These are phyloP conservation scores for Cucurbita maxima DNA, from an alignment of 306 rosid genomes.

Conservation along the genomic window DNA sequence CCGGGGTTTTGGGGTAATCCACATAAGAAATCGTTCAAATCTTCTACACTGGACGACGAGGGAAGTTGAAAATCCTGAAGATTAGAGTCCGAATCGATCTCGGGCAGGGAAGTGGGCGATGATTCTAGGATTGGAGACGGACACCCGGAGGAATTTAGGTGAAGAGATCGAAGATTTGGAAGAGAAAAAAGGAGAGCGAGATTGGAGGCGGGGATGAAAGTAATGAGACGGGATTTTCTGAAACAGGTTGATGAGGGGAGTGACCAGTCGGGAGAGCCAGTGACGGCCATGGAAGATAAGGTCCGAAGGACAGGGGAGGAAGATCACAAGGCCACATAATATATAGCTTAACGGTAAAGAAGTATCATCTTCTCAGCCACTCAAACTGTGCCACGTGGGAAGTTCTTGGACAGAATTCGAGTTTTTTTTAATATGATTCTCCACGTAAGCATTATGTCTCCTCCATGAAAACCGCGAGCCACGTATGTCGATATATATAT, in stretches of 20 bases:
- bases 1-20: slow-evolving; percentile 30
- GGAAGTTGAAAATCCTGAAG: not conserved
- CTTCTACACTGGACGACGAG: not conserved
- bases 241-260: slow-evolving; percentile 14
- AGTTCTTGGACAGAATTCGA: not conserved
- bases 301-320: not conserved
- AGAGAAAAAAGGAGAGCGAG: not conserved
- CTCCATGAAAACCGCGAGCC: not conserved
- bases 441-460: not conserved
- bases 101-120: slow-evolving; percentile 9
- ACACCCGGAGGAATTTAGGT: slow-evolving; percentile 24
- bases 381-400: not conserved
- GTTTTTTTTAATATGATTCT: not conserved
- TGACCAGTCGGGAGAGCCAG: slow-evolving; percentile 41
- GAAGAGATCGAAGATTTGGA: slow-evolving; percentile 11
- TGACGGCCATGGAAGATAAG: slow-evolving; percentile 31
- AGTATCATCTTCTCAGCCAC: not conserved
- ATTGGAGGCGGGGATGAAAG: slow-evolving; percentile 12
- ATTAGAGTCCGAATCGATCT: not conserved
- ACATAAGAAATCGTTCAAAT: slow-evolving; percentile 31
- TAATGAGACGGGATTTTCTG: slow-evolving; percentile 18
- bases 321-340: not conserved
- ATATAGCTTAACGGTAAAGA: not conserved
- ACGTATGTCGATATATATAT: not conserved
- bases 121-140: slow-evolving; percentile 41